A percentile compares a stretch with the other conserved stretches of the same genome.
Evolutionary conservation across 177 flowering plant species (phyloP).

Genomic region (Vitis hybrid): DNA sequence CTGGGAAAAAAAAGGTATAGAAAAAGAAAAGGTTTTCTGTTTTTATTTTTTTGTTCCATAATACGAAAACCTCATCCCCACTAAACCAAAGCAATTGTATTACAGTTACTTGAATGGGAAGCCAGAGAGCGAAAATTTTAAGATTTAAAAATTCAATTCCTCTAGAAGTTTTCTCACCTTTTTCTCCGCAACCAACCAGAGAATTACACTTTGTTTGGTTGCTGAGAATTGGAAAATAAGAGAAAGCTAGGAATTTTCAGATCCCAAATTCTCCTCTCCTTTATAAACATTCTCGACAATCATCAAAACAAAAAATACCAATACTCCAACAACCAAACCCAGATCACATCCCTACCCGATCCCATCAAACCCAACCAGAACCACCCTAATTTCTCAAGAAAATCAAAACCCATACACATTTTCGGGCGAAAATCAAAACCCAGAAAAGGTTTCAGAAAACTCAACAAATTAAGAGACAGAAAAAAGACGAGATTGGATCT

Average conservation of each 20-base stretch:
- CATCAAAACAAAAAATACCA: background rate
- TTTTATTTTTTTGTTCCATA: too few species aligned
- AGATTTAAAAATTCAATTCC: background rate
- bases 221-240: background rate
- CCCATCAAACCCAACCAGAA: slow-evolving; percentile 5
- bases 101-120: background rate
- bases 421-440: too few species aligned
- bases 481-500: background rate
- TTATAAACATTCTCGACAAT: too few species aligned
- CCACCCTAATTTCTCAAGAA: slow-evolving; percentile 3
- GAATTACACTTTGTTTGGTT: background rate
- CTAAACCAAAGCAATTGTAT: too few species aligned
- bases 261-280: too few species aligned
- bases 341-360: slow-evolving; percentile 9
- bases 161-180: too few species aligned
- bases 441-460: background rate
- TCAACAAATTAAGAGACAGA: background rate
- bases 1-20: too few species aligned
- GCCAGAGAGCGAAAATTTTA: too few species aligned
- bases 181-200: slow-evolving; percentile 4
- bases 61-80: background rate
- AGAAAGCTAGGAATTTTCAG: background rate
- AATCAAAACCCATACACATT: slow-evolving; percentile 16
- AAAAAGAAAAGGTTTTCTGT: background rate
- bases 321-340: background rate